Conservation (phyloP, 2,329 filamentous ascomycete species). For the Thelonectria discophora region DNA sequence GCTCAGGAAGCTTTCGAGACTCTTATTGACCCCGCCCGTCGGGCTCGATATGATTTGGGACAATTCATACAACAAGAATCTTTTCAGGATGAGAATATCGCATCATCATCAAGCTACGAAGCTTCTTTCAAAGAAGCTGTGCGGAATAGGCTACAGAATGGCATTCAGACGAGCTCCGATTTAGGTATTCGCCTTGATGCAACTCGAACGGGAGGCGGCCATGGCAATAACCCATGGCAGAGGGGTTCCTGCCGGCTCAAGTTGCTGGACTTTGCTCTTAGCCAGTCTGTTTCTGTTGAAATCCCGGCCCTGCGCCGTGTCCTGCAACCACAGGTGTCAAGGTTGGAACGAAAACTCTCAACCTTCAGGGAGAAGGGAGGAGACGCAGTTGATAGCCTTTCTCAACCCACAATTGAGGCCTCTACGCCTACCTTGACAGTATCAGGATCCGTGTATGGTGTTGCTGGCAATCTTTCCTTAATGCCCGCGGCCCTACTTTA, state of each 20-base stretch:
- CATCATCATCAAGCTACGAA: constrained; percentile 30
- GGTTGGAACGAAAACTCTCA: constrained; percentile 35
- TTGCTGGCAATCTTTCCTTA: constrained; percentile 41
- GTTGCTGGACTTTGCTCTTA: constrained; percentile 52
- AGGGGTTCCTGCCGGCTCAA: constrained; percentile 27
- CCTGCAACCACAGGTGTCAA: constrained; percentile 38
- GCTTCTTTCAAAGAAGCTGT: constrained; percentile 35
- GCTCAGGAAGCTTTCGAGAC: constrained; percentile 58
- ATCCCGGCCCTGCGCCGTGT: constrained; percentile 46
- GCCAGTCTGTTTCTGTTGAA: constrained; percentile 49
- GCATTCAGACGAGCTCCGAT: constrained; percentile 47
- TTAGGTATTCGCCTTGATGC: constrained; percentile 50
- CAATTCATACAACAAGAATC: constrained; percentile 34
- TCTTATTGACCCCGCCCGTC: constrained; percentile 54
- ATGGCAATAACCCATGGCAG: constrained; percentile 8
- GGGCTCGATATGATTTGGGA: constrained; percentile 53
- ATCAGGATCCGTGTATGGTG: constrained; percentile 52
- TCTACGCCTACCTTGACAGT: constrained; percentile 49
- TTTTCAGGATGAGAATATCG: constrained; percentile 29
- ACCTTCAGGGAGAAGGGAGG: constrained; percentile 23
- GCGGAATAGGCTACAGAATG: constrained; percentile 32
- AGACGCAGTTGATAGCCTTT: constrained; percentile 14
- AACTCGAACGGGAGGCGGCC: constrained; percentile 25
- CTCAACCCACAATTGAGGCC: constrained; percentile 32
- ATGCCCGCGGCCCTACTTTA: constrained; percentile 46